A percentile compares a stretch with the other conserved stretches of the same genome.
Evolutionary conservation across 1,139 yeast species (phyloP).

Genomic region (Protomyces inouyei): DNA sequence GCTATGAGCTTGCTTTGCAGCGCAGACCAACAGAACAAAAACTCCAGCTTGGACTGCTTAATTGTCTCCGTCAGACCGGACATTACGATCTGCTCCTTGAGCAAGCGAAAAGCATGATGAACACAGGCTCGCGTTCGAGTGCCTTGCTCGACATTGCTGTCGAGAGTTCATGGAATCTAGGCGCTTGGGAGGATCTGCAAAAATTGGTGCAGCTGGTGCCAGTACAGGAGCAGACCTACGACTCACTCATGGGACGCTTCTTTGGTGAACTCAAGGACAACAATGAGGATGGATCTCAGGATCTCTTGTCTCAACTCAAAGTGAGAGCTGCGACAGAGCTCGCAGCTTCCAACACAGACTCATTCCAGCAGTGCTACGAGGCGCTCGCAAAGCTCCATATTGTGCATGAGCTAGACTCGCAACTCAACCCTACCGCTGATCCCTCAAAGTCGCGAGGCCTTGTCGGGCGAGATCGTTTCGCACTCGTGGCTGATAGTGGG

Average conservation of each 20-base stretch:
- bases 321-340: slow-evolving; percentile 56
- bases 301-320: slow-evolving; percentile 51
- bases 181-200: slow-evolving; percentile 50
- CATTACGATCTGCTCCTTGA: slow-evolving; percentile 46
- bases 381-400: slow-evolving; percentile 65
- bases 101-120: slow-evolving; percentile 10
- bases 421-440: background rate
- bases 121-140: background rate
- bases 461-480: slow-evolving; percentile 29
- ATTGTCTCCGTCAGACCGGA: slow-evolving; percentile 56
- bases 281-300: slow-evolving; percentile 40
- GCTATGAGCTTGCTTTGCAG: slow-evolving; percentile 65
- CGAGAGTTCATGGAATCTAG: slow-evolving; percentile 67
- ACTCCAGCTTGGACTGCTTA: slow-evolving; percentile 45
- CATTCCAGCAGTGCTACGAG: slow-evolving; percentile 55
- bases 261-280: slow-evolving; percentile 45
- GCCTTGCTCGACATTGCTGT: slow-evolving; percentile 47
- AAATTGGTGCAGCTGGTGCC: slow-evolving; percentile 51
- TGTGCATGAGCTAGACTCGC: slow-evolving; percentile 53
- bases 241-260: slow-evolving; percentile 62
- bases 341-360: slow-evolving; percentile 57
- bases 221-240: slow-evolving; percentile 47
- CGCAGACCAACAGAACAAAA: slow-evolving; percentile 40
- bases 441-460: slow-evolving; percentile 2
- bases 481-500: slow-evolving; percentile 19